phyloP scores from a whole-genome alignment of 257 asterid species.

The Solanum lignicaule region DNA sequence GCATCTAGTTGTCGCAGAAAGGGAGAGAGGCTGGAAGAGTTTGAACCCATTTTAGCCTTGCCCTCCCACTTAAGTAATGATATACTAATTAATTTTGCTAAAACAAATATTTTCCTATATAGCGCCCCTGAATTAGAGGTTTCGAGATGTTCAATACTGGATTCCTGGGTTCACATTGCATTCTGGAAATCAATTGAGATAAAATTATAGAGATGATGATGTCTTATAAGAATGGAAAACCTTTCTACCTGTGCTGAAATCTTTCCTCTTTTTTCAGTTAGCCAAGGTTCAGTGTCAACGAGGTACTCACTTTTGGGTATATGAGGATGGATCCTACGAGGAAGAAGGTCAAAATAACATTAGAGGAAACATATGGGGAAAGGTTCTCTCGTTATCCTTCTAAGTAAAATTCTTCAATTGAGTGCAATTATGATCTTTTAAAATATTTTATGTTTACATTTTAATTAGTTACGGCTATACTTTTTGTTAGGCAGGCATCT shows the following conservation, averaged over 20 bases:
- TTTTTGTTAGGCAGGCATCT: slow-evolving; percentile 59
- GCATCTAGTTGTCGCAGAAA: not conserved
- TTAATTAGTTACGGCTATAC: slow-evolving; percentile 29
- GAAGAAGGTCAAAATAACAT: slow-evolving; percentile 87
- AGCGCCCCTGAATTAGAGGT: not conserved
- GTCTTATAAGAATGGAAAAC: not conserved
- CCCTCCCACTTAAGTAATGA: not conserved
- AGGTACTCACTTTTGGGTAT: slow-evolving; percentile 72
- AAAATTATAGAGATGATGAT: not conserved
- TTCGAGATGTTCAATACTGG: not conserved
- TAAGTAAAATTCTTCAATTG: not conserved
- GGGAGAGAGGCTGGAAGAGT: not conserved
- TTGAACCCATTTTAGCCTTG: not conserved
- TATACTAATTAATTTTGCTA: not conserved
- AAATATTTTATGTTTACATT: not conserved
- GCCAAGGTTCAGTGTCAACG: slow-evolving; percentile 63
- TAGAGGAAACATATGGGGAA: slow-evolving; percentile 70
- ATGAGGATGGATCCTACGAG: slow-evolving; percentile 77
- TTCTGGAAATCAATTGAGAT: not conserved
- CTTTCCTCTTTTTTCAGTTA: slow-evolving; percentile 31
- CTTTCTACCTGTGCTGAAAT: not conserved
- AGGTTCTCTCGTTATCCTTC: slow-evolving; percentile 39
- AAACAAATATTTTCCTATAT: not conserved
- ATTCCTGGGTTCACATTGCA: not conserved
- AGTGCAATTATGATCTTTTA: not conserved